Percentiles rank a stretch among this genome's conserved stretches.
These are phyloP conservation scores for Phyllosticta ampelicida DNA, from an alignment of 2,329 filamentous ascomycete genomes.

Conservation along the genomic window DNA sequence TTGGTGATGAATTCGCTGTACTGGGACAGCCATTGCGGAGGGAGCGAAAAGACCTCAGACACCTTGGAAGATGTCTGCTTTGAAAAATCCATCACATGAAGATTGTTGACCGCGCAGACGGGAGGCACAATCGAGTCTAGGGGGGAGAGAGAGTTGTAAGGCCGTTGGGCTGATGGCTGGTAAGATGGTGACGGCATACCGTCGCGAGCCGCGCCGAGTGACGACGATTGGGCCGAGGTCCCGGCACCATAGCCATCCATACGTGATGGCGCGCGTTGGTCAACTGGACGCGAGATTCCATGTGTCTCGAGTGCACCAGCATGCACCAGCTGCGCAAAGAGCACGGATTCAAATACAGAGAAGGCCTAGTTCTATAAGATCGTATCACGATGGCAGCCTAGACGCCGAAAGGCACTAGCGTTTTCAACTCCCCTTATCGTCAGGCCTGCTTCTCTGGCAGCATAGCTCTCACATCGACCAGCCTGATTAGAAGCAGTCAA, in stretches of 20 bases:
- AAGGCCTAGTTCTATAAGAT: background rate
- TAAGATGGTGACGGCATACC: slow-evolving; percentile 3
- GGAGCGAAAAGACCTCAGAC: slow-evolving; percentile 44
- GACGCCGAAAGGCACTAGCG: background rate
- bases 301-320: too few relatives aligned
- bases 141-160: background rate
- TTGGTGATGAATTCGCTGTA: slow-evolving; percentile 90
- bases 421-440: background rate
- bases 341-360: background rate
- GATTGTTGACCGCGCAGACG: background rate
- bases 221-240: slow-evolving; percentile 6
- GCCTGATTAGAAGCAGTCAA: too few relatives aligned
- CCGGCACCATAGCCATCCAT: background rate
- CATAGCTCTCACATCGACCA: too few relatives aligned
- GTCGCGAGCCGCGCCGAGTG: background rate
- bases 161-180: background rate
- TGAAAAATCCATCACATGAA: slow-evolving; percentile 18
- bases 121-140: background rate
- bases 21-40: slow-evolving; percentile 55
- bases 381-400: background rate
- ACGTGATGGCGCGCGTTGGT: slow-evolving; percentile 3
- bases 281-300: too few relatives aligned
- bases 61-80: slow-evolving; percentile 29
- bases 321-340: background rate
- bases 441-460: background rate